Evolutionary conservation across 164 flowering plant species (phyloP), one percentile per base, ranked within the genome.

Genomic region (Sedum album): DNA sequence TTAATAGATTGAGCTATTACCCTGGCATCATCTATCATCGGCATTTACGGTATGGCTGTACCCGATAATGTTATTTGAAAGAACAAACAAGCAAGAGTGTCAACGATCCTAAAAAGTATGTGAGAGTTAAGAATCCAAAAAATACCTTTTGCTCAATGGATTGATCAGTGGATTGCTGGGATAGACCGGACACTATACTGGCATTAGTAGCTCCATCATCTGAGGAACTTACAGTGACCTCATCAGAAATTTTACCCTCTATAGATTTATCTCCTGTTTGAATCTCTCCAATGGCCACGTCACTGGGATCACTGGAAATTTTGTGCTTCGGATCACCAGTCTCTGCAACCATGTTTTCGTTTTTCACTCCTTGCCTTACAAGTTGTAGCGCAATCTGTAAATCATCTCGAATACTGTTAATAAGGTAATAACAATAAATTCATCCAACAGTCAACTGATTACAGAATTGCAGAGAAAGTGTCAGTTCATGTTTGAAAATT

Each of bases 61-160:
- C n/a, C n/a, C n/a, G n/a, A n/a, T n/a, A n/a, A n/a, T n/a, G n/a
- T n/a, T n/a, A n/a, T n/a, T n/a, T n/a, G n/a, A n/a, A n/a, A n/a
- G n/a, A n/a, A n/a, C n/a, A n/a, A n/a, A n/a, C n/a, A n/a, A n/a
- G n/a, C n/a, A n/a, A n/a, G n/a, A n/a, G n/a, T n/a, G n/a, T n/a
- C n/a, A n/a, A n/a, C n/a, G n/a, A n/a, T n/a, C 28, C 60, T 23
- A 8, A 55, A 55, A 38, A 39, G 49, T 10, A 39, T n/a, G 7
- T 65, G 28, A n/a, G 17, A 65, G 9, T 65, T 39, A 23, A 6
- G 30, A 69, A 65, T 39, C 42, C 13, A 14, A 39, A 5, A 36
- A 80, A 90, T n/a, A n/a, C 93, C 87, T 81, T 72, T 55, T 77
- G 70, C 44, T 73, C 77, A 33, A 63, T 38, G 31, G 71, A 70